Evolutionary conservation across 2,329 filamentous ascomycete genomes (phyloP).

Genomic region (Plectosphaerella plurivora): DNA sequence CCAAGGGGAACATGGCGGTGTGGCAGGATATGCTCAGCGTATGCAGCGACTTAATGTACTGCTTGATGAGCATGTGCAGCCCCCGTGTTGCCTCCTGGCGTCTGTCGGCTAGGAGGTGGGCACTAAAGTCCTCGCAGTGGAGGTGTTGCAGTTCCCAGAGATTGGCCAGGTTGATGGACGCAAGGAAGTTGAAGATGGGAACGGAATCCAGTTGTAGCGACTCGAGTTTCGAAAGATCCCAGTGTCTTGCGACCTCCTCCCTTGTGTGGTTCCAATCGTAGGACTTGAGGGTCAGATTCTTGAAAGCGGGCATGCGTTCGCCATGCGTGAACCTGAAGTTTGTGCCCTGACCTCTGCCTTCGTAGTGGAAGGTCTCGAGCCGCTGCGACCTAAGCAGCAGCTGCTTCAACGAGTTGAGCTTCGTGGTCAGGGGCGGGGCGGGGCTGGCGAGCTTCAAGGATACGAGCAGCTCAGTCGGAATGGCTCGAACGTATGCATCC

Average conservation of each 20-base stretch:
- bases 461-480: slow-evolving; percentile 31
- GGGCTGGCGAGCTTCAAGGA: slow-evolving; percentile 36
- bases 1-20: slow-evolving; percentile 31
- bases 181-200: slow-evolving; percentile 38
- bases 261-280: slow-evolving; percentile 44
- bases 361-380: slow-evolving; percentile 35
- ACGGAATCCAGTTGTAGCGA: slow-evolving; percentile 37
- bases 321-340: slow-evolving; percentile 32
- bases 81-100: slow-evolving; percentile 32
- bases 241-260: slow-evolving; percentile 33
- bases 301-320: slow-evolving; percentile 38
- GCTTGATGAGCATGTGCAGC: slow-evolving; percentile 31
- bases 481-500: slow-evolving; percentile 30
- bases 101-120: slow-evolving; percentile 28
- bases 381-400: slow-evolving; percentile 30
- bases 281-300: slow-evolving; percentile 34
- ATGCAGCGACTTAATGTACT: slow-evolving; percentile 29
- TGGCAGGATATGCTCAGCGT: slow-evolving; percentile 37
- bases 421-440: slow-evolving; percentile 33
- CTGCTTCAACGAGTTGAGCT: slow-evolving; percentile 34
- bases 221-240: slow-evolving; percentile 40
- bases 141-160: slow-evolving; percentile 31
- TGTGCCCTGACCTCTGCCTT: slow-evolving; percentile 39
- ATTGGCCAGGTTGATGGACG: slow-evolving; percentile 30
- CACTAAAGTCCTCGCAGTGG: slow-evolving; percentile 39